These are phyloP conservation scores for Porogramme epimiltina DNA, from an alignment of 1,284 basidiomycete genomes.

Conservation along the genomic window DNA sequence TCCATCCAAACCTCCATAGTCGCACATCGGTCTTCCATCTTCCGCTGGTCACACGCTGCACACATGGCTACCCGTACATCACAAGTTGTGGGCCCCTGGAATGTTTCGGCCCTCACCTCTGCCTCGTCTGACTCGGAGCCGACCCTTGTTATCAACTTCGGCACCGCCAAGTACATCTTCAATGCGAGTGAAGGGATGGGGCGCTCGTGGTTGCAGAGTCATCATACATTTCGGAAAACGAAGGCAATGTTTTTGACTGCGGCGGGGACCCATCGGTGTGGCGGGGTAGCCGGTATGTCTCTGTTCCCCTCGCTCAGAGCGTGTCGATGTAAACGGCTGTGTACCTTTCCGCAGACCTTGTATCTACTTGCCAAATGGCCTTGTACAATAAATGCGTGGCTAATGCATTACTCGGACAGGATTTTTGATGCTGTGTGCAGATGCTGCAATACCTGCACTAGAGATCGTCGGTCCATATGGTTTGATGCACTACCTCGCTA, in stretches of 20 bases:
- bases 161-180: conserved; percentile 82
- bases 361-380: no score
- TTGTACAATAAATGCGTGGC: background rate
- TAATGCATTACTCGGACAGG: conserved; percentile 45
- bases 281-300: conserved; percentile 71
- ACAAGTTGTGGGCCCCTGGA: no score
- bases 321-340: no score
- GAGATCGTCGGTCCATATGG: conserved; percentile 76
- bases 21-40: no score
- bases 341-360: no score
- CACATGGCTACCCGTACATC: no score
- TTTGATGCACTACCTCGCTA: conserved; percentile 69
- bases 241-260: conserved; percentile 77
- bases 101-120: conserved; percentile 54
- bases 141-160: conserved; percentile 72
- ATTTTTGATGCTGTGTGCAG: conserved; percentile 82
- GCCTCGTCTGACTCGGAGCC: conserved; percentile 79
- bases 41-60: no score
- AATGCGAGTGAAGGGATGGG: conserved; percentile 85
- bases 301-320: no score
- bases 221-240: conserved; percentile 62
- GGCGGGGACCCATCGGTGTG: conserved; percentile 57
- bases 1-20: conserved; percentile 1
- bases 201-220: conserved; percentile 71
- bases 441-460: conserved; percentile 61